A percentile compares a stretch with the other conserved stretches of the same genome.
Evolutionary conservation across 2,329 filamentous ascomycete genomes (phyloP).

Genomic region (Aspergillus sp.): DNA sequence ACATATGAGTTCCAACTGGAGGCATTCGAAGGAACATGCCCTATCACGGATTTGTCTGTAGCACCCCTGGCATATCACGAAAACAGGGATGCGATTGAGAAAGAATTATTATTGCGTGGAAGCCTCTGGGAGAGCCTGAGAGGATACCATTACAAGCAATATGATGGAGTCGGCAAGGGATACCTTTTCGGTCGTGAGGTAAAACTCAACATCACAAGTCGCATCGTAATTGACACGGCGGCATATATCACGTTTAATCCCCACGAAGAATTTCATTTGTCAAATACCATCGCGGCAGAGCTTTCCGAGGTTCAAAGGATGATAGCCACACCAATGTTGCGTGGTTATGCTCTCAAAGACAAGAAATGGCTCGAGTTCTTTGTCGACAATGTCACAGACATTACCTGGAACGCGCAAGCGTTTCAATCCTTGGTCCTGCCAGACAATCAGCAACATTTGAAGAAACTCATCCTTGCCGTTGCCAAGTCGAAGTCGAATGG

Average conservation of each 20-base stretch:
- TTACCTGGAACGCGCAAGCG: constrained; percentile 48
- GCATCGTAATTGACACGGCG: constrained; percentile 54
- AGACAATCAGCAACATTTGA: constrained; percentile 40
- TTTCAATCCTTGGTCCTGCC: constrained; percentile 54
- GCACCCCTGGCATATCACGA: background rate
- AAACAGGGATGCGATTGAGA: background rate
- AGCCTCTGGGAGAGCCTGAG: background rate
- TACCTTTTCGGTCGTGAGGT: background rate
- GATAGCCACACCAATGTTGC: constrained; percentile 44
- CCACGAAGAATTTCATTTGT: constrained; percentile 18
- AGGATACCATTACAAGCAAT: background rate
- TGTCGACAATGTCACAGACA: constrained; percentile 43
- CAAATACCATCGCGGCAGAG: constrained; percentile 19
- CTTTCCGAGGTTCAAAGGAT: constrained; percentile 46
- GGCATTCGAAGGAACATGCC: background rate
- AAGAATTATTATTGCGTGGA: background rate
- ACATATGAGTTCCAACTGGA: background rate
- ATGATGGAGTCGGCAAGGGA: background rate
- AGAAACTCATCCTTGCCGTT: constrained; percentile 51
- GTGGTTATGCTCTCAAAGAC: constrained; percentile 52
- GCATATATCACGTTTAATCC: constrained; percentile 53
- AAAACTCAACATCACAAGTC: constrained; percentile 12
- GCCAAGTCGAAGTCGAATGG: constrained; percentile 45
- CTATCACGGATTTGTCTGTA: background rate
- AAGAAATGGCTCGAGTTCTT: constrained; percentile 42